Evolutionary conservation across 2,329 filamentous ascomycete genomes (phyloP), one percentile per base, ranked within the genome.

Genomic region (Harringtonia lauricola): DNA sequence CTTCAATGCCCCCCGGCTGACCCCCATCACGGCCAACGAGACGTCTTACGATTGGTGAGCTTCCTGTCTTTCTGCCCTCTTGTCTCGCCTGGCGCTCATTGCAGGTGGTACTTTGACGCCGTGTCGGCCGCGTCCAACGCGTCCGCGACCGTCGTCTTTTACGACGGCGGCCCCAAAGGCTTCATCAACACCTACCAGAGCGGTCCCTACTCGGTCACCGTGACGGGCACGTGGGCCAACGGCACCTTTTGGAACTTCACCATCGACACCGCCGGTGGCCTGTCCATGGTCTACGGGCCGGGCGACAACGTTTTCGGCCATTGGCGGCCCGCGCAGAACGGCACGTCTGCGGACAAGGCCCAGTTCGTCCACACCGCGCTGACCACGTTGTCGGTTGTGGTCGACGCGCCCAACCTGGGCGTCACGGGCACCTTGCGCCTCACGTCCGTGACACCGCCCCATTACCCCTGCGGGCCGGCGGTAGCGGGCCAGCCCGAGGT

Each of bases 401-500:
- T 51, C 14, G 45, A 51, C 36, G 36, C 41, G 6, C 36, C 47
- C 21, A 38, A 30, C 3, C 31, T 49, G 14, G 49, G 45, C 28
- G 24, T 49, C 8, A 2, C 29, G 7, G 49, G 49, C 3, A 44
- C 36, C 10, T 26, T 51, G 10, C 41, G 19, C 9, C 42, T 44
- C 26, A 22, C 33, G 13, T 48, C 49, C 8, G 41, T 49, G 19
- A 19, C 39, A n/a, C 64, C 6, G 64, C 64, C 47, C 52, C 64
- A 65, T 19, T 61, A 65, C 13, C 60, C 60, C 2, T 67, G 70
- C 44, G 66, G 68, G 22, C 50, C 55, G 0, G 54, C 53, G 17
- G 55, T 64, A 1, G 64, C 65, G 3, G 61, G 63, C 10, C 61
- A 59, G n/a, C 71, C 65, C 1, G 58, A 66, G 40, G 61, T 64